Base-by-base conservation (phyloP, 306 rosid species). In the Fragaria nilgerrensis region DNA sequence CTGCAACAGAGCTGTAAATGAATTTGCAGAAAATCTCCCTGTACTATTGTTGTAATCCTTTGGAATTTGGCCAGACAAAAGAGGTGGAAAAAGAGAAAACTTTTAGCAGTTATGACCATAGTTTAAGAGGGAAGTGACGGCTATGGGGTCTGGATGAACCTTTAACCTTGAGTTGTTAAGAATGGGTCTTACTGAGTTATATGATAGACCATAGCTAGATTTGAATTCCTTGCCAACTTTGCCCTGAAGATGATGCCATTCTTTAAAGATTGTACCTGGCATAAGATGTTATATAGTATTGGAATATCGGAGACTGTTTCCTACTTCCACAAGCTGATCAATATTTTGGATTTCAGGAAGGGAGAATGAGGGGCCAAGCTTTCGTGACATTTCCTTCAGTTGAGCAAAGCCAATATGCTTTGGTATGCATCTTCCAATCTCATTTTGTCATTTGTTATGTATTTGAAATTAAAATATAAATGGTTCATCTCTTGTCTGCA, bases 361-460 rank as follows among this genome's bases (percentile, higher is more conserved):
- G 98, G 85, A 87, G 97, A 85, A 95, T 95, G 98, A 90, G 93
- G 83, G 97, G 97, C 69, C 98, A 95, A 88, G 97, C 97, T 3
- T 95, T 95, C 80, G 67, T 95, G 82, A 95, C 97, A 71, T 90
- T 95, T 82, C 97, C 98, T 53, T 88, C 96, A 17, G 70, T 82
- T 79, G 97, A 92, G 74, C 80, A 90, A 78, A 97, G 97, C 77
- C 95, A 88, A 81, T 87, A 56, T 71, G 98, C 93, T 70, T 84
- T 95, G 92, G 98, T 94, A 85, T 58, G 85, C 81, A 68, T 74
- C 76, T 73, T 32, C 27, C 44, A 27, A 58, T 32, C 8, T 36
- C 43, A 10, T 34, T 39, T 5, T 27, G 68, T 32, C 11, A 58
- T 44, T 7, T 56, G 1, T 62, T 61, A 1, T 62, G 7, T 64